Evolutionary conservation across 305 asterid genomes (phyloP).

Genomic region (Rubia peregrina): DNA sequence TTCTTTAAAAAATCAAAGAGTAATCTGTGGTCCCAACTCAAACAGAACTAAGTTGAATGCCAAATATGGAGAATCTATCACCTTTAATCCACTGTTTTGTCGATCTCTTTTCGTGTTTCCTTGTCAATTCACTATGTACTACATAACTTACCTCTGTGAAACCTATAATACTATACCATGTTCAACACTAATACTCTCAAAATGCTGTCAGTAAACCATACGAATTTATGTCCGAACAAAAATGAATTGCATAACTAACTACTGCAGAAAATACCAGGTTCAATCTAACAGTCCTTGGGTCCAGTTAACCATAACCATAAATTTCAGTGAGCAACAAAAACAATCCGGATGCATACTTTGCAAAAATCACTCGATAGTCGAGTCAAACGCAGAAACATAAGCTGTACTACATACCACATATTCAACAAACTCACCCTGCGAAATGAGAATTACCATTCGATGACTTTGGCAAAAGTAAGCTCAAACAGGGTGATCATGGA

Average conservation of each 20-base stretch:
- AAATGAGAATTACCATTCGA: slow-evolving; percentile 56
- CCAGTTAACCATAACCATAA: not conserved
- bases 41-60: not conserved
- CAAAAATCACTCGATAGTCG: not conserved
- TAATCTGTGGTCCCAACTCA: not conserved
- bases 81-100: not conserved
- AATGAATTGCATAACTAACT: not conserved
- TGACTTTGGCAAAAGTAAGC: slow-evolving; percentile 79
- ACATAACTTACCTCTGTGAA: not conserved
- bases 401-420: not conserved
- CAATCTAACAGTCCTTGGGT: not conserved
- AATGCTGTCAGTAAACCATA: not conserved
- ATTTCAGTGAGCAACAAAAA: not conserved
- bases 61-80: not conserved
- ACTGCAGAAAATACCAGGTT: not conserved
- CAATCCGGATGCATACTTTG: not conserved
- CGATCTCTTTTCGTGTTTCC: not conserved
- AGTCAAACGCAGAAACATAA: not conserved
- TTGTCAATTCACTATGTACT: not conserved
- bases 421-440: not conserved
- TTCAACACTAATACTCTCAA: not conserved
- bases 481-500: slow-evolving; percentile 93
- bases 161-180: not conserved
- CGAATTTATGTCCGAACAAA: not conserved
- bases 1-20: not conserved